Evolutionary conservation across 1,284 basidiomycete species (phyloP).

Genomic region (Thelephora terrestris): DNA sequence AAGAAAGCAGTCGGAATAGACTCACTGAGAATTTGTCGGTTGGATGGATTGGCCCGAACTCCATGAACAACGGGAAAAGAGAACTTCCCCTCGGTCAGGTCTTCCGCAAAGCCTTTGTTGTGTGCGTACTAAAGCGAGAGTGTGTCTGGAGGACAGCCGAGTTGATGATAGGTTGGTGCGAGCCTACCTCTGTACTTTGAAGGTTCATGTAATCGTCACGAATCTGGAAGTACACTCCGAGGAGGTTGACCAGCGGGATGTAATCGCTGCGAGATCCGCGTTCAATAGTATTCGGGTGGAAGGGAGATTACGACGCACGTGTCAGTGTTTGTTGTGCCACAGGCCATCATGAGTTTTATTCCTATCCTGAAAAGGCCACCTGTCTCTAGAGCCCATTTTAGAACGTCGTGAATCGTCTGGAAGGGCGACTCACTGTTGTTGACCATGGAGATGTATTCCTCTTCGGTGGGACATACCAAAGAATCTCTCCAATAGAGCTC

Average conservation of each 20-base stretch:
- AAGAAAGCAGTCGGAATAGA: slow-evolving; percentile 7
- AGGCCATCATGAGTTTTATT: slow-evolving; percentile 95
- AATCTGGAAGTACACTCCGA: slow-evolving; percentile 94
- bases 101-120: slow-evolving; percentile 94
- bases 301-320: slow-evolving; percentile 33
- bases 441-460: slow-evolving; percentile 94
- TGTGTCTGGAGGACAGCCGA: slow-evolving; percentile 1
- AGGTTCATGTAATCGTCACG: slow-evolving; percentile 97
- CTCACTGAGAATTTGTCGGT: slow-evolving; percentile 77
- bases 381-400: slow-evolving; percentile 58
- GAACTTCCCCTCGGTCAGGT: slow-evolving; percentile 94
- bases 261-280: slow-evolving; percentile 52
- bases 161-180: background rate
- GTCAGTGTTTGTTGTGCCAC: slow-evolving; percentile 47
- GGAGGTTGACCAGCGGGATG: slow-evolving; percentile 87
- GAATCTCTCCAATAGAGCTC: slow-evolving; percentile 94
- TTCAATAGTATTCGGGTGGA: background rate
- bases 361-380: slow-evolving; percentile 91
- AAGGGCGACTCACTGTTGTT: slow-evolving; percentile 71
- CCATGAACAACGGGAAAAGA: slow-evolving; percentile 91
- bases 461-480: slow-evolving; percentile 86
- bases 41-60: slow-evolving; percentile 64
- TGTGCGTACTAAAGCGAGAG: slow-evolving; percentile 54
- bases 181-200: slow-evolving; percentile 65
- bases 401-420: slow-evolving; percentile 5